Percentiles rank a stretch among this genome's conserved stretches.
Conservation (phyloP, 768 basidiomycete species). For the Suillus occidentalis region DNA sequence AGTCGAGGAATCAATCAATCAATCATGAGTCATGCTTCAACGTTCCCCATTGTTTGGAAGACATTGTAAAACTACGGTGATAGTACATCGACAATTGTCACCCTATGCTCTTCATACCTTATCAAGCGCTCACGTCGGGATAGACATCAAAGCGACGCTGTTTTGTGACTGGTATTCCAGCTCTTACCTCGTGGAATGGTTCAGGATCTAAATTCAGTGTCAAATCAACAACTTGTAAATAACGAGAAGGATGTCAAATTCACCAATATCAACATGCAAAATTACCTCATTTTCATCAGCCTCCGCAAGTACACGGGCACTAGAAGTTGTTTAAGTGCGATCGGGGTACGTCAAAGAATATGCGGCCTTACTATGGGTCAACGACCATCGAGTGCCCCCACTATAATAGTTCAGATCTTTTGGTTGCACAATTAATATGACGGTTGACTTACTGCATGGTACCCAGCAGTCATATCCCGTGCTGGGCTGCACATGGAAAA, state of each 20-base stretch:
- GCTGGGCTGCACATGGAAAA: constrained; percentile 96
- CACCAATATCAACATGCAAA: constrained; percentile 79
- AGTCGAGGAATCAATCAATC: not conserved
- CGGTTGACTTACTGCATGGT: constrained; percentile 73
- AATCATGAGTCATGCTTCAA: not conserved
- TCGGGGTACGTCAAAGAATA: not conserved
- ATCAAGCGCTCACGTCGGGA: constrained; percentile 55
- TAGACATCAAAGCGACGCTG: constrained; percentile 96
- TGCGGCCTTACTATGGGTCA: constrained; percentile 80
- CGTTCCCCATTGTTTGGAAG: not conserved
- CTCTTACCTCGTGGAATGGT: constrained; percentile 62
- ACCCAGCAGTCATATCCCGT: constrained; percentile 73
- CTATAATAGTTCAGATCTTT: constrained; percentile 35
- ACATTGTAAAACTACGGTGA: not conserved
- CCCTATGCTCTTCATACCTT: not conserved
- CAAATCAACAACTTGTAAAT: not conserved
- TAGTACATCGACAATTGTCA: not conserved
- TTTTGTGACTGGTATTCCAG: constrained; percentile 86
- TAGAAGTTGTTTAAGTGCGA: constrained; percentile 31
- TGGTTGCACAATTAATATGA: not conserved
- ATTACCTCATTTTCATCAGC: constrained; percentile 80
- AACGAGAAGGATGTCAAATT: constrained; percentile 27
- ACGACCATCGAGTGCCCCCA: constrained; percentile 91
- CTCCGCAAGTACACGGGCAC: constrained; percentile 73
- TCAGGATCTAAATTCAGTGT: constrained; percentile 53